Evolutionary conservation across 2,329 filamentous ascomycete species (phyloP), one percentile per base, ranked within the genome.

Genomic region (Colletotrichum gloeosporioides): DNA sequence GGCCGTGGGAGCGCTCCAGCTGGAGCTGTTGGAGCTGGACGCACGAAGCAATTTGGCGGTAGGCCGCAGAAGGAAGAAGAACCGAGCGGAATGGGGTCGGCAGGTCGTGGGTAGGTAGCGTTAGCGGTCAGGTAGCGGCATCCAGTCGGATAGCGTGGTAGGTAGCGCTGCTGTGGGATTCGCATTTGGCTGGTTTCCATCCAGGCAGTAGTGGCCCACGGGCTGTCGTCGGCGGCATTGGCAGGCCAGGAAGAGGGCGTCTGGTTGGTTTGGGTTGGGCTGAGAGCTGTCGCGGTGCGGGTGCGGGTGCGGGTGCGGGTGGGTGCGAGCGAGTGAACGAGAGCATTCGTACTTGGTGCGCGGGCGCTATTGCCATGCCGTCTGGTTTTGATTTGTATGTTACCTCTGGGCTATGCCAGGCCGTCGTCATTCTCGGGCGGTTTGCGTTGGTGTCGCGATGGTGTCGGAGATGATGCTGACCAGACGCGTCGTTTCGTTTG

Each of bases 131-230:
- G 59, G 68, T 75, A 63, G 70, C 57, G 69, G 69, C 55, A 67
- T 70, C 69, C 69, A 69, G 53, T 70, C 18, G 27, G 68, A 22
- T 70, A 69, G 66, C 36, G 69, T 66, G 64, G 22, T 62, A 27
- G 69, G 36, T 72, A 76, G 73, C 64, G 70, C 70, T 65, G 73
- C 64, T 31, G 44, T 53, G 70, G 57, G 69, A 73, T 69, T 68
- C 69, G 73, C 73, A 75, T 75, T 73, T 64, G 57, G 73, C 32
- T 76, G 73, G 73, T 73, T 9, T 39, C 55, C 53, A 44, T 66
- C 34, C 63, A 53, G 16, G 22, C 63, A 66, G 18, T 71, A 49
- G 71, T 25, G 69, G 64, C 57, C 63, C 73, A 69, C 70, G 69
- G 69, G 25, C 70, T 36, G 64, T 73, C 32, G 25, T 53, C 68